phyloP scores from a whole-genome alignment of 2,329 filamentous ascomycete species.

The Metarhizium rileyi region DNA sequence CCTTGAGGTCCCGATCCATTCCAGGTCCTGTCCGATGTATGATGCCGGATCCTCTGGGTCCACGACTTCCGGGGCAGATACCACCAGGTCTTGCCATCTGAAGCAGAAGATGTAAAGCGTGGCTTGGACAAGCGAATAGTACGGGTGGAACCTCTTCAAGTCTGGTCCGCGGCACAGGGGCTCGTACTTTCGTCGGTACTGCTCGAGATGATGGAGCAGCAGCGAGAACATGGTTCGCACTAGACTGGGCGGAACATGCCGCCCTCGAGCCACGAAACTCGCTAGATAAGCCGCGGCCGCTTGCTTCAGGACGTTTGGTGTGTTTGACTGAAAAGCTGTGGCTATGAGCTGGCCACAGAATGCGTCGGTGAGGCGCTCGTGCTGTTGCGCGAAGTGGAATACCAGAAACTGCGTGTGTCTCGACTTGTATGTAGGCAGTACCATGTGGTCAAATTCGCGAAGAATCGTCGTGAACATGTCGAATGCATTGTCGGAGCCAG shows the following conservation, averaged over 20 bases:
- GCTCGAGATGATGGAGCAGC: conserved; percentile 67
- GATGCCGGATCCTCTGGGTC: conserved; percentile 53
- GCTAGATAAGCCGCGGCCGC: conserved; percentile 86
- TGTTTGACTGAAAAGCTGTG: conserved; percentile 45
- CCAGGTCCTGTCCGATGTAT: conserved; percentile 60
- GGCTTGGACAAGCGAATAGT: conserved; percentile 83
- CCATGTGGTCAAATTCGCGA: conserved; percentile 75
- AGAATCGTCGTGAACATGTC: conserved; percentile 71
- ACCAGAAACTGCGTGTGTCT: conserved; percentile 92
- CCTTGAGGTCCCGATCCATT: conserved; percentile 67
- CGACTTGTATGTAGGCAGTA: conserved; percentile 84
- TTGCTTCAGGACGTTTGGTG: conserved; percentile 66
- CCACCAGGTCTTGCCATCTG: conserved; percentile 83
- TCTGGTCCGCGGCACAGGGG: conserved; percentile 72
- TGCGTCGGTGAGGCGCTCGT: conserved; percentile 66
- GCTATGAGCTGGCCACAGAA: conserved; percentile 66
- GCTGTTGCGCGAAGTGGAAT: conserved; percentile 87
- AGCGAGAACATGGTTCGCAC: conserved; percentile 78
- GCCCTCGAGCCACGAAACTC: conserved; percentile 86
- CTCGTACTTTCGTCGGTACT: conserved; percentile 64
- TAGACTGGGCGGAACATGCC: conserved; percentile 63
- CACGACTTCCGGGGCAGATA: conserved; percentile 47
- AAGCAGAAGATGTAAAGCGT: conserved; percentile 96
- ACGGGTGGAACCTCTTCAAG: conserved; percentile 69
- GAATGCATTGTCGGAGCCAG: conserved; percentile 58